Evolutionary conservation across 2,329 filamentous ascomycete genomes (phyloP).

Genomic region (Pseudomassariella vexata): DNA sequence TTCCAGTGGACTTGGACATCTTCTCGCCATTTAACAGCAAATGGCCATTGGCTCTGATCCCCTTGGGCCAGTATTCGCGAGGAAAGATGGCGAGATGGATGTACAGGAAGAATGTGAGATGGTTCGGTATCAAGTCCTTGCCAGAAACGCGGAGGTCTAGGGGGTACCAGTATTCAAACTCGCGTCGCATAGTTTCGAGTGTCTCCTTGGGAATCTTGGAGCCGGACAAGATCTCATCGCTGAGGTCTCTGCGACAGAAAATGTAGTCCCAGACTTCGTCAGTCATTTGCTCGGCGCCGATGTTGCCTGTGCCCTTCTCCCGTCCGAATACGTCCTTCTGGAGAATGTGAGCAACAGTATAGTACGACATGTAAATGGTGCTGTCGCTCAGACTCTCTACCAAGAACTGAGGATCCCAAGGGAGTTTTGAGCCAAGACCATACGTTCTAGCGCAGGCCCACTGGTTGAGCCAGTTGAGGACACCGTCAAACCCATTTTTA

Average conservation of each 20-base stretch:
- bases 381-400: slow-evolving; percentile 91
- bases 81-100: slow-evolving; percentile 87
- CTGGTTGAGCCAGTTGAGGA: slow-evolving; percentile 86
- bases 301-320: slow-evolving; percentile 59
- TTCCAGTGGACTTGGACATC: slow-evolving; percentile 97
- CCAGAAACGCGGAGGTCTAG: slow-evolving; percentile 82
- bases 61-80: slow-evolving; percentile 80
- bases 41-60: slow-evolving; percentile 86
- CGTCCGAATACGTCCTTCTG: slow-evolving; percentile 85
- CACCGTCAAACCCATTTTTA: slow-evolving; percentile 75
- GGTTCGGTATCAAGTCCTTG: slow-evolving; percentile 90
- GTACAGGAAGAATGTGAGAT: slow-evolving; percentile 94
- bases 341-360: slow-evolving; percentile 60
- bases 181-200: slow-evolving; percentile 75
- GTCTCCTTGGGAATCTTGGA: slow-evolving; percentile 69
- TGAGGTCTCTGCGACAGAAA: slow-evolving; percentile 70
- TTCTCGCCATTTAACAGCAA: slow-evolving; percentile 94
- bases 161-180: slow-evolving; percentile 97
- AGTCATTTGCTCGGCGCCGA: slow-evolving; percentile 80
- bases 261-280: slow-evolving; percentile 97
- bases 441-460: slow-evolving; percentile 94
- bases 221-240: slow-evolving; percentile 56
- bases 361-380: slow-evolving; percentile 87
- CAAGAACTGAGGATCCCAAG: slow-evolving; percentile 86
- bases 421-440: slow-evolving; percentile 87